Evolutionary conservation across 2,329 filamentous ascomycete genomes (phyloP), one percentile per base, ranked within the genome.

Genomic region (Apiospora rasikravindrae): DNA sequence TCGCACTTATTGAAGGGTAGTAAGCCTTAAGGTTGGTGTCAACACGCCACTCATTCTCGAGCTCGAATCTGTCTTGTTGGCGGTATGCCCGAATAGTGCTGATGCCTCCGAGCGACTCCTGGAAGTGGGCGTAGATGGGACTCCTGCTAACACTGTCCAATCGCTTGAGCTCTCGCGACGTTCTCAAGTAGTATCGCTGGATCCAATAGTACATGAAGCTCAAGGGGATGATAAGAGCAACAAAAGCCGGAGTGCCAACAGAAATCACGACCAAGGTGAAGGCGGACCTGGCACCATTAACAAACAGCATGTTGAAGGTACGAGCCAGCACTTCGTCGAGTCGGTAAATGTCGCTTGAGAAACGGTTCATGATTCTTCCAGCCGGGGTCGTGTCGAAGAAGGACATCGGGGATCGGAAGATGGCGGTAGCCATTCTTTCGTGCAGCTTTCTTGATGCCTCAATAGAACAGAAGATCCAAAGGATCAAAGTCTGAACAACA

Each of bases 391-490:
- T 98, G 81, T 99, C 97, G 77, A 99, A 99, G 84, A 99, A 99
- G 77, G 91, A 96, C 96, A 99, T 99, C 71, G 96, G 97, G 49
- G 95, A 97, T 76, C 96, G 90, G 88, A 99, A 99, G 77, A 98
- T 98, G 24, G 96, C 95, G 78, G 93, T 96, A 61, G 96, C 96
- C 96, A 99, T 98, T 75, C 94, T 89, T 84, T 98, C 96, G 81
- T 99, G 96, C 71, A 99, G 88, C 84, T 98, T 99, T 74, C 96
- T 91, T 26, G 96, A 98, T 69, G 96, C 96, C 91, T 99, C 96
- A 74, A 99, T 99, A 5, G 96, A 98, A 84, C 97, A 99, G 85
- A 99, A 98, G 76, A 99, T 98, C 96, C 96, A 99, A 40, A 99
- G 87, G 75, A 99, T 95, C 77, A 99, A 85, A 7, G 96, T 98